Conservation (phyloP, 2,329 filamentous ascomycete species). For the Botryosphaeria dothidea region DNA sequence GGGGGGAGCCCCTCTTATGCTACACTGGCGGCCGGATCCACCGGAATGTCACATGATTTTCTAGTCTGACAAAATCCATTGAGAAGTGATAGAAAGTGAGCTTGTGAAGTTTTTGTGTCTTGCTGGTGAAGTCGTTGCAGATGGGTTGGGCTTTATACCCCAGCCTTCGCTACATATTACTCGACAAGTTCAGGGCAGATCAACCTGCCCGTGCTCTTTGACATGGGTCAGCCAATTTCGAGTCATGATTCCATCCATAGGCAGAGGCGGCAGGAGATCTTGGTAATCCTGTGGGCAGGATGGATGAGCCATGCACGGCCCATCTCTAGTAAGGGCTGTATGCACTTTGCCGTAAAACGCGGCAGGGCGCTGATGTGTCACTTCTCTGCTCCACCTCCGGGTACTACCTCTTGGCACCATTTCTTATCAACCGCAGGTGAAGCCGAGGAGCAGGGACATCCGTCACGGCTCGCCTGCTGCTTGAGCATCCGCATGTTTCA, state of each 20-base stretch:
- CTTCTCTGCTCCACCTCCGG: neutral
- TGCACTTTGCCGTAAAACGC: neutral
- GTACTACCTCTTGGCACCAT: neutral
- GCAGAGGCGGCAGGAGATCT: neutral
- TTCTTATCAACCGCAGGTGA: neutral
- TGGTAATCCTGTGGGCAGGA: neutral
- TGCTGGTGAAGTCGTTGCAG: neutral
- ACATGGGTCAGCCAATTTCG: neutral
- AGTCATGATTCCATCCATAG: neutral
- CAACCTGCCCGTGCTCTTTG: neutral
- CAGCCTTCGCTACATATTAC: neutral
- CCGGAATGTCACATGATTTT: too few relatives aligned
- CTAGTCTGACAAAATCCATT: neutral
- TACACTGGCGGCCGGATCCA: too few relatives aligned
- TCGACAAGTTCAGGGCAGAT: neutral
- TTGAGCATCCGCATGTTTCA: neutral
- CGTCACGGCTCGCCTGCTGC: neutral
- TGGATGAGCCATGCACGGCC: neutral
- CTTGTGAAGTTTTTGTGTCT: neutral
- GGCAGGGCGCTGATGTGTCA: neutral
- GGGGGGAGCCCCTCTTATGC: too few relatives aligned
- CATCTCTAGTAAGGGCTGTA: neutral
- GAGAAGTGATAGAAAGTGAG: neutral
- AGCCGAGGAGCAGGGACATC: neutral
- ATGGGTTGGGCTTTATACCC: too few relatives aligned